phyloP scores from a whole-genome alignment of 345 rosid species.

The Camelina hispida region DNA sequence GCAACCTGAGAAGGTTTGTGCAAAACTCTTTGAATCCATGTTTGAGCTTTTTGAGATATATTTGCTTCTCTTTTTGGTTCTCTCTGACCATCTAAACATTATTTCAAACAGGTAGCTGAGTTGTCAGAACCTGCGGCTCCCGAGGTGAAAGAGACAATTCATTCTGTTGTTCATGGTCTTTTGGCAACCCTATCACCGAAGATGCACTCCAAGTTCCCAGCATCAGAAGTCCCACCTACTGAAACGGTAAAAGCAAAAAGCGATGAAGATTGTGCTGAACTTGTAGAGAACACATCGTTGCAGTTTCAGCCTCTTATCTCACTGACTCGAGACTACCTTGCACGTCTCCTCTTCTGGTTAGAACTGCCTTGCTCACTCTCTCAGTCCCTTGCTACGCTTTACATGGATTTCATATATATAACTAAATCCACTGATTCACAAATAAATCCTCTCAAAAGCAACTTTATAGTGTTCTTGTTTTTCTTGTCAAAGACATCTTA shows the following conservation, averaged over 20 bases:
- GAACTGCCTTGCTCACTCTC: constrained; percentile 34
- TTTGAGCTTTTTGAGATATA: background rate
- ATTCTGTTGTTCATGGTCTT: constrained; percentile 90
- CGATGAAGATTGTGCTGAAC: constrained; percentile 74
- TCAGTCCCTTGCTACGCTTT: background rate
- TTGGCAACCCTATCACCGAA: constrained; percentile 90
- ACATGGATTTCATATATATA: background rate
- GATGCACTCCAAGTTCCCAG: constrained; percentile 82
- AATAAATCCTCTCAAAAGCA: background rate
- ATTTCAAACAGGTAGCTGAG: constrained; percentile 77
- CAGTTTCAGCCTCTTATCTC: constrained; percentile 85
- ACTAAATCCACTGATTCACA: background rate
- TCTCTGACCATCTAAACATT: constrained; percentile 14
- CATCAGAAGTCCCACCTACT: constrained; percentile 58
- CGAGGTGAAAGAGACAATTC: constrained; percentile 75
- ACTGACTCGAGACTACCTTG: constrained; percentile 85
- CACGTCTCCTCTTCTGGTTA: constrained; percentile 95
- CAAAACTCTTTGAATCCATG: background rate
- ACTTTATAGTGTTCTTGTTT: background rate
- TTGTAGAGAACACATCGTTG: constrained; percentile 81
- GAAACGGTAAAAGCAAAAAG: constrained; percentile 53
- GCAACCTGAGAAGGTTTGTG: constrained; percentile 88
- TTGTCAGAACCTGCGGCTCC: constrained; percentile 85
- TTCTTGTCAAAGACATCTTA: background rate
- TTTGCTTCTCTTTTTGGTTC: background rate